Conservation (phyloP, 1,284 basidiomycete genomes). For the Ceratobasidium papillatum region DNA sequence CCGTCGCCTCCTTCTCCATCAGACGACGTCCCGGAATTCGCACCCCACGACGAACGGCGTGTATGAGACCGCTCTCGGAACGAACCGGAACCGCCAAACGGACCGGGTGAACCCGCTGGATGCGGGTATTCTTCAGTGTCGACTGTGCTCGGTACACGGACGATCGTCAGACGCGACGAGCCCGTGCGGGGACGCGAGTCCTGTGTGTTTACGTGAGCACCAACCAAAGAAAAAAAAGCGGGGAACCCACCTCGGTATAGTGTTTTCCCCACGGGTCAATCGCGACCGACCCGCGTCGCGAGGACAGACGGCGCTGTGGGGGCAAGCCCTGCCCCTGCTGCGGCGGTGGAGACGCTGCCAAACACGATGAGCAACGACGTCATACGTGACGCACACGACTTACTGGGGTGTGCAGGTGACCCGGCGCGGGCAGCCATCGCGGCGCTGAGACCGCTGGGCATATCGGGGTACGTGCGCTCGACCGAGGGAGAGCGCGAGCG, state of each 20-base stretch:
- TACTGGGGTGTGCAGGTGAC: constrained; percentile 7
- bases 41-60: constrained; percentile 37
- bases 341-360: constrained; percentile 10
- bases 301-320: constrained; percentile 56
- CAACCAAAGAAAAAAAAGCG: constrained; percentile 57
- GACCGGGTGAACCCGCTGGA: constrained; percentile 4
- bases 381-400: not conserved
- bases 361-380: constrained; percentile 23
- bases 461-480: constrained; percentile 18
- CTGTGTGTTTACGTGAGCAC: constrained; percentile 52
- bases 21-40: constrained; percentile 30
- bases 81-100: constrained; percentile 28
- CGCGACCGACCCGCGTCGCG: constrained; percentile 72
- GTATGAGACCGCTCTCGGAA: constrained; percentile 26
- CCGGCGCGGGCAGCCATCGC: constrained; percentile 19
- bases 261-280: constrained; percentile 70
- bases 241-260: constrained; percentile 39
- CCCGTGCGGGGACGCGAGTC: constrained; percentile 38
- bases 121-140: constrained; percentile 18
- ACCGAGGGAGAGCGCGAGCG: constrained; percentile 19
- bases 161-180: constrained; percentile 73
- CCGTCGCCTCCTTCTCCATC: constrained; percentile 39
- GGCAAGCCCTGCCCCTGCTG: constrained; percentile 46
- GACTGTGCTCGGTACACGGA: constrained; percentile 59
- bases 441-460: constrained; percentile 13